A percentile compares a stretch with the other conserved stretches of the same genome.
Evolutionary conservation across 805 yeast species (phyloP).

Genomic region (Henningerozyma blattae): DNA sequence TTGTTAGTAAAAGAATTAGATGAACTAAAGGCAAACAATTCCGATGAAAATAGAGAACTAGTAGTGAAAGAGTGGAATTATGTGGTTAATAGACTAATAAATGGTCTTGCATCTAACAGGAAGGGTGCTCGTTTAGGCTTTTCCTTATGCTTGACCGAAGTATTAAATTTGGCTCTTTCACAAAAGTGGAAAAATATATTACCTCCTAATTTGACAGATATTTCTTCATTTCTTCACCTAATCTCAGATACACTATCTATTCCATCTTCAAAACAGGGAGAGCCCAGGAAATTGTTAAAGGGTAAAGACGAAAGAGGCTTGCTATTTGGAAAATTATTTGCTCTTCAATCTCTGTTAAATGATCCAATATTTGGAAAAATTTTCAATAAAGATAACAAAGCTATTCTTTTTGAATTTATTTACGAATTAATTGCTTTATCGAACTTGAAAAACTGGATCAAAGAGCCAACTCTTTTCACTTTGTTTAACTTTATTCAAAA

Average conservation of each 20-base stretch:
- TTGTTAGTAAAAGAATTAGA: slow-evolving; percentile 51
- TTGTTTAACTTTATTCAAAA: slow-evolving; percentile 41
- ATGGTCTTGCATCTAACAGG: slow-evolving; percentile 71
- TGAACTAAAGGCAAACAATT: too few species aligned
- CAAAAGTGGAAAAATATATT: slow-evolving; percentile 9
- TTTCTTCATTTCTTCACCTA: slow-evolving; percentile 13
- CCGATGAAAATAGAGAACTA: too few species aligned
- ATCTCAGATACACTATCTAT: slow-evolving; percentile 25
- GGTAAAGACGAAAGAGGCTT: slow-evolving; percentile 77
- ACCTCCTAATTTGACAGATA: slow-evolving; percentile 10
- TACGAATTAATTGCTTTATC: slow-evolving; percentile 45
- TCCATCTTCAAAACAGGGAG: slow-evolving; percentile 28
- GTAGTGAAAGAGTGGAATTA: slow-evolving; percentile 81
- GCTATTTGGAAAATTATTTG: slow-evolving; percentile 76
- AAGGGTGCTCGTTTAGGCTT: slow-evolving; percentile 82
- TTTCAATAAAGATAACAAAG: slow-evolving; percentile 13
- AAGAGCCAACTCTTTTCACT: slow-evolving; percentile 71
- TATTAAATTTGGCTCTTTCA: slow-evolving; percentile 28
- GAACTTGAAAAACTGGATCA: slow-evolving; percentile 63
- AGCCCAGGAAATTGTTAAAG: slow-evolving; percentile 36
- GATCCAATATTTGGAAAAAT: slow-evolving; percentile 28
- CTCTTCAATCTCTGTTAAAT: slow-evolving; percentile 62
- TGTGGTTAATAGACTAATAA: slow-evolving; percentile 64
- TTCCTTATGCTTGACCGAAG: slow-evolving; percentile 75
- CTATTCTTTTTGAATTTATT: slow-evolving; percentile 27